Base-by-base conservation (phyloP, 345 rosid species). In the Corchorus olitorius region DNA sequence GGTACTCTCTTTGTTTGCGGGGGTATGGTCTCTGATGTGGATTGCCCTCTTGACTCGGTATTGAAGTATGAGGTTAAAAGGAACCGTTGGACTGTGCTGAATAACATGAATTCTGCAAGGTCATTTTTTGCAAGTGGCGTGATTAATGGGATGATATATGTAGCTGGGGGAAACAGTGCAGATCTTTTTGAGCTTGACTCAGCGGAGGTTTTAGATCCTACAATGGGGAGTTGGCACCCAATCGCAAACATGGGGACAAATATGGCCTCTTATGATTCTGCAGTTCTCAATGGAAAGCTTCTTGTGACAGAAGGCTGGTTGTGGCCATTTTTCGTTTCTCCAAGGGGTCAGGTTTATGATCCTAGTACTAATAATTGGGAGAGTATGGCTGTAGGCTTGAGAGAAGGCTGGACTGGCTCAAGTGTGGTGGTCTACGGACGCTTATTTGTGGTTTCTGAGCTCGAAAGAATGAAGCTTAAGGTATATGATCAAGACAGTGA, bases 381-480 rank as follows among this genome's bases (percentile, higher is more conserved):
- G 77, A 83, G 74, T 54, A 94, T 94, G 98, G 81, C 92, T 6
- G 87, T 81, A 56, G 97, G 97, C 75, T 67, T 94, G 71, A 83
- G 90, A 75, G 96, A 94, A 87, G 98, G 98, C 17, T 94, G 98
- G 98, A 92, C 97, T 2, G 98, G 98, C 69, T 89, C 97, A 2
- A 94, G 97, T 73, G 93, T 92, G 0, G 96, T 94, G 68, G 84
- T 90, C 13, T 83, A 90, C 22, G 94, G 86, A 14, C 86, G 83
- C 70, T 84, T 94, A 75, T 94, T 94, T 75, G 88, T 92, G 78
- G 97, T 94, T 16, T 87, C 96, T 1, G 97, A 94, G 77, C 85
- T 84, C 6, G 96, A 94, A 86, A 87, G 98, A 69, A 94, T 94
- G 98, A 94, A 94, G 80, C 90, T 94, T 71, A 94, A 94, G 84